phyloP scores from a whole-genome alignment of 2,329 filamentous ascomycete genomes.

The Arthrinium puccinioides region DNA sequence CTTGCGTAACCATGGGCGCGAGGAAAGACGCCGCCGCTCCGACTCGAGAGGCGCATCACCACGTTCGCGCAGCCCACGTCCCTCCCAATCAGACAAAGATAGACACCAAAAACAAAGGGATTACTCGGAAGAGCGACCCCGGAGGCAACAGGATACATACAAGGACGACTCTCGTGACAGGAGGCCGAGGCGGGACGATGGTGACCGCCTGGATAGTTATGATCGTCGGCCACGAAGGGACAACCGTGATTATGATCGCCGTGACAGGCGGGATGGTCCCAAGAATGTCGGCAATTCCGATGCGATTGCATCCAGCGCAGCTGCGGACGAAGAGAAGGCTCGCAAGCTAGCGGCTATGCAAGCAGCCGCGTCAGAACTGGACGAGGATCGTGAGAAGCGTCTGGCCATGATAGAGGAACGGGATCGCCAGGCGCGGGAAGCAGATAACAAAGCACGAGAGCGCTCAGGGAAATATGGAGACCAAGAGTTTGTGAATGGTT shows the following conservation, averaged over 20 bases:
- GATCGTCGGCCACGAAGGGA: background rate
- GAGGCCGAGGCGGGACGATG: constrained; percentile 7
- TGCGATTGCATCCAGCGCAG: constrained; percentile 24
- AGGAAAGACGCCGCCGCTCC: constrained; percentile 35
- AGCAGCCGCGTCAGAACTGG: constrained; percentile 60
- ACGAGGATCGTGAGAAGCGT: constrained; percentile 61
- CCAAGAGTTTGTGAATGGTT: constrained; percentile 54
- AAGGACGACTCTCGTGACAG: constrained; percentile 16
- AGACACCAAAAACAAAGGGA: constrained; percentile 19
- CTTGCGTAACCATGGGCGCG: constrained; percentile 29
- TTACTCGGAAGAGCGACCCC: constrained; percentile 3
- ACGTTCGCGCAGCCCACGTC: constrained; percentile 26
- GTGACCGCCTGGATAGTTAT: constrained; percentile 1
- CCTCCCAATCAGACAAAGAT: constrained; percentile 25
- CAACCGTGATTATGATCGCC: constrained; percentile 1
- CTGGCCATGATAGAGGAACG: constrained; percentile 58
- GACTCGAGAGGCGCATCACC: constrained; percentile 34
- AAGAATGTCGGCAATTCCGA: constrained; percentile 15
- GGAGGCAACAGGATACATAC: constrained; percentile 20
- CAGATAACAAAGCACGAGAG: constrained; percentile 57
- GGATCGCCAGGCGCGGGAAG: constrained; percentile 57
- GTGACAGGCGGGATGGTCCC: constrained; percentile 2
- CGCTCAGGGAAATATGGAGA: constrained; percentile 55
- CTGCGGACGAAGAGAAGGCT: constrained; percentile 45
- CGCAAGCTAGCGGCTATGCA: constrained; percentile 69